Evolutionary conservation across 345 rosid genomes (phyloP), one percentile per base, ranked within the genome.

Genomic region (Moricandia moricandioides): DNA sequence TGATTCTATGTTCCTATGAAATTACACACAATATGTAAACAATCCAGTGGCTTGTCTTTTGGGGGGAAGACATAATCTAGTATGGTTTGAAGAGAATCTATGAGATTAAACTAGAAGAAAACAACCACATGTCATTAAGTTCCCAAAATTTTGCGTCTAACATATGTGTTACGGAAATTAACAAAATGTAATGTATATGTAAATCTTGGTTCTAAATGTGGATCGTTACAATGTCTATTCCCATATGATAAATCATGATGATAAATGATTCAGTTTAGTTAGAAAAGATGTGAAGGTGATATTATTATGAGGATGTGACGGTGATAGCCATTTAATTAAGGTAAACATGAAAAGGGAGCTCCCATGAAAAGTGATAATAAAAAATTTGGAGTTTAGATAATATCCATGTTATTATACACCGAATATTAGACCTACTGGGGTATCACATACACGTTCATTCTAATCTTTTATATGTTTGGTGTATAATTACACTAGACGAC

Each of bases 1-100:
- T 70, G 75, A 70, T 70, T 63, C 43, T 70, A 70, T 70, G 80
- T 77, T 70, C 75, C 80, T 70, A 76, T 76, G 66, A 43, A 70
- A 33, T 69, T 76, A 31, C 71, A 63, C 30, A 77, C 16, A 57
- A n/a, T 40, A 54, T 63, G 66, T 55, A 56, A 76, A 70, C 33
- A 64, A 77, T 56, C 14, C 61, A 57, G 26, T 77, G 54, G 52
- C 37, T 64, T 70, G 76, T 77, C 62, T 43, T 27, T 58, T 43
- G 6, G 56, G 45, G 64, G 30, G 75, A 64, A 70, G 72, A 71
- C 80, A 77, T 58, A 64, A 70, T 77, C 76, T 62, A 77, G 72
- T 71, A 77, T 77, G 71, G 47, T 45, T 64, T 69, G n/a, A 62
- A 34, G 60, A 59, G 31, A 71, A 70, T 77, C 62, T 77, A 77